phyloP scores from a whole-genome alignment of 129 eudicot genomes.

The Daucus carota region DNA sequence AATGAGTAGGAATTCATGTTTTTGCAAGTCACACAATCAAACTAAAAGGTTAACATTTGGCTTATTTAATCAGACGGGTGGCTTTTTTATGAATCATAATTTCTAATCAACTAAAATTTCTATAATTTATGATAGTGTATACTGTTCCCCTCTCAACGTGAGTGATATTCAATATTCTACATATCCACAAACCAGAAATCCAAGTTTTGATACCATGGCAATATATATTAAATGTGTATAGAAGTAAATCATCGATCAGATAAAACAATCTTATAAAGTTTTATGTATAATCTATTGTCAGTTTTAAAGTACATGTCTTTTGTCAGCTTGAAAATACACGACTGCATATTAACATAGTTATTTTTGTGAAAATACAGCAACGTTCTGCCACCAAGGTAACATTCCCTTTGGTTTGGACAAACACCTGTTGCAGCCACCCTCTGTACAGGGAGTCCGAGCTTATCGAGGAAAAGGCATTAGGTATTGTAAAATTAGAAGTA shows the following conservation, averaged over 20 bases:
- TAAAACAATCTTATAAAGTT: background rate
- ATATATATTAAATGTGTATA: background rate
- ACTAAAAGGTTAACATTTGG: background rate
- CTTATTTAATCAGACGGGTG: background rate
- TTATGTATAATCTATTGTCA: background rate
- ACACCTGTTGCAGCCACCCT: conserved; percentile 99
- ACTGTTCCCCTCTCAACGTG: background rate
- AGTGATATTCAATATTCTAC: background rate
- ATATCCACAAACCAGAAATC: background rate
- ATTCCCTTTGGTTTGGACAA: conserved; percentile 95
- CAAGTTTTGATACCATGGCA: background rate
- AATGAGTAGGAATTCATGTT: background rate
- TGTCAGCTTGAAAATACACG: background rate
- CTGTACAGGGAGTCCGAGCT: conserved; percentile 83
- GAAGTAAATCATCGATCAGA: background rate
- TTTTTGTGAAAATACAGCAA: conserved; percentile 48
- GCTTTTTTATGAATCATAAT: background rate
- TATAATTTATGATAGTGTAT: background rate
- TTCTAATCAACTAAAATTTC: background rate
- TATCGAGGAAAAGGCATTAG: conserved; percentile 61
- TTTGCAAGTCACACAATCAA: background rate
- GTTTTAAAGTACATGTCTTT: background rate
- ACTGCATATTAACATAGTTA: background rate
- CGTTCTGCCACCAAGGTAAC: conserved; percentile 90
- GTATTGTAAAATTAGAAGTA: conserved; percentile 19